Base-by-base conservation (phyloP, 768 basidiomycete genomes). In the Exsudoporus frostii region DNA sequence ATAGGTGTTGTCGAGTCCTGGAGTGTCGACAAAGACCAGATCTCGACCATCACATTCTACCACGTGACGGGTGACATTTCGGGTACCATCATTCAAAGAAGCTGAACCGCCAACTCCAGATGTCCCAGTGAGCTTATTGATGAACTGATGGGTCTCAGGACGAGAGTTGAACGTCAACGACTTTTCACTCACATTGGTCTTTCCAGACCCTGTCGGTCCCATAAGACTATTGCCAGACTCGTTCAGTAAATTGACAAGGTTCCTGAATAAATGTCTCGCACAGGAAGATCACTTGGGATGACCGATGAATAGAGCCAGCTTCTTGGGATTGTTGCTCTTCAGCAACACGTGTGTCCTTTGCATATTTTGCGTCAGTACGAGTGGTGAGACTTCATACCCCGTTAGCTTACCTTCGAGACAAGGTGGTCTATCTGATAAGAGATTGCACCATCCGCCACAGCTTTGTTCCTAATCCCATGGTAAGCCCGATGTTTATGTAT, bases 371-470 rank as follows among this genome's bases (percentile, higher is more conserved):
- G 17, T 63, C 53, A 59, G 34, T 13, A 41, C 10, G 25, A 19
- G 11, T 13, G 13, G 7, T 19, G 29, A 45, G 5, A 10, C 17
- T 19, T 14, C 17, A 10, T 10, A 17, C 30, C 14, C 22, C 25
- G 5, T 27, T 2, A 1, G 14, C 58, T 40, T 40, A 80, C 79
- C 67, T 66, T 76, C 2, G 66, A 70, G 6, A 83, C 80, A 14
- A 75, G 74, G 55, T 76, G 76, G 52, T 83, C 77, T 15, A 83
- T 48, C 22, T 66, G 72, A 48, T 63, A 76, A 4, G 69, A 73
- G 25, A 74, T 61, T 6, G 74, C 78, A 2, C 82, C 81, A 43
- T 82, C 78, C 1, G 82, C 78, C 9, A 83, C 81, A 1, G 79
- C 81, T 63, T 74, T 80, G 56, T 71, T 73, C 27, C 76, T 77